Base-by-base conservation (phyloP, 352 stramenopile species). In the Pythium angustatum region DNA sequence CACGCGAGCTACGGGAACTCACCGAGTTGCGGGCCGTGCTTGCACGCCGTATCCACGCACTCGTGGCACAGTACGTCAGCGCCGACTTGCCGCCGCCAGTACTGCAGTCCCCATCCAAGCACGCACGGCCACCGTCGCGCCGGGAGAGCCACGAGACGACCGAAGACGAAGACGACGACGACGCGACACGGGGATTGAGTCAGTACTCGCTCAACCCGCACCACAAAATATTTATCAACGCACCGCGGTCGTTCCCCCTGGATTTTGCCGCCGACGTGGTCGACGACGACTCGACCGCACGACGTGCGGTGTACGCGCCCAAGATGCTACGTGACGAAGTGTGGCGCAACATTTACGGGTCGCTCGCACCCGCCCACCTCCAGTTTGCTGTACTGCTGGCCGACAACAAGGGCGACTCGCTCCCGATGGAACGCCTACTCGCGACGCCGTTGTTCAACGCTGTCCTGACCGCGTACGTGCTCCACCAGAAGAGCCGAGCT, bases 191-290 rank as follows among this genome's bases (percentile, higher is more conserved):
- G 59, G 73, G 75, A 36, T 67, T 89, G 28, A 83, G 87, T 58
- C 66, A 87, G 52, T 91, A 88, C 71, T 78, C 78, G 58, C 70
- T 91, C 19, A 91, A 91, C 59, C 66, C 76, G 48, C 78, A 91
- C 69, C 80, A 91, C 73, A 87, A 89, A 59, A 86, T 91, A 81
- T 91, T 91, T 86, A 89, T 91, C 72, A 91, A 91, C 69, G 74
- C 82, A 33, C 82, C 79, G 45, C 79, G 78, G 24, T 88, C 78
- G 56, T 88, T 87, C 61, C 77, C 80, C n/a, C 64, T 89, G 36
- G 61, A 76, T 10, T 88, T 81, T 30, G 76, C 74, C 8, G 57
- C 64, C 15, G 66, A 75, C 47, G 77, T 88, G 45, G n/a, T n/a
- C n/a, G 71, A 75, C 31, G 73, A 89, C 51, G 48, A 52, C 3